Evolutionary conservation across 2,329 filamentous ascomycete genomes (phyloP).

Genomic region (Myriosclerotinia duriaeana): DNA sequence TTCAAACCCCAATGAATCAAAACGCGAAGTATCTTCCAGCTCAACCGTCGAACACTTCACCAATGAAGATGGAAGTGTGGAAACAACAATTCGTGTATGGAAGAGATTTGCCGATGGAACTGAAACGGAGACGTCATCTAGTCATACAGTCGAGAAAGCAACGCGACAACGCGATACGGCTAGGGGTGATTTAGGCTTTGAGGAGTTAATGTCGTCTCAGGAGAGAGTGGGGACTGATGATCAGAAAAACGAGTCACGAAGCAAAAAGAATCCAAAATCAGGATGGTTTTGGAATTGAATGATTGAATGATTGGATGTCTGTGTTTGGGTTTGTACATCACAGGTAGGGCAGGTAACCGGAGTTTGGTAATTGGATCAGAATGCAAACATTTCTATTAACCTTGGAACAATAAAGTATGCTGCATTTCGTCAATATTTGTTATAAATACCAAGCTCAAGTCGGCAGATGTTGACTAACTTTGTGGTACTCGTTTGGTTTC

Average conservation of each 20-base stretch:
- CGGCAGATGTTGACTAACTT: slow-evolving; percentile 7
- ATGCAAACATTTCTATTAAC: slow-evolving; percentile 11
- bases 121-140: slow-evolving; percentile 24
- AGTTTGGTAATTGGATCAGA: slow-evolving; percentile 18
- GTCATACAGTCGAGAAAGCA: slow-evolving; percentile 11
- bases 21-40: slow-evolving; percentile 24
- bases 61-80: slow-evolving; percentile 27
- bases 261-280: slow-evolving; percentile 16
- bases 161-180: background rate
- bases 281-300: slow-evolving; percentile 31
- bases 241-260: background rate
- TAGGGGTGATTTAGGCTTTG: background rate
- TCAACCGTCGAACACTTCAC: slow-evolving; percentile 26
- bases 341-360: slow-evolving; percentile 3
- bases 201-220: background rate
- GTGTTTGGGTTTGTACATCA: slow-evolving; percentile 4
- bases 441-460: slow-evolving; percentile 17
- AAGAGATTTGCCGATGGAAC: slow-evolving; percentile 27
- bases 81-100: slow-evolving; percentile 25
- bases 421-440: background rate
- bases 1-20: background rate
- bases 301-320: background rate
- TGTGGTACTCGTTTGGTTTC: background rate
- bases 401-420: slow-evolving; percentile 3
- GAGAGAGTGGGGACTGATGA: background rate